Conservation (phyloP, 1,139 yeast species). For the Kurtzmaniella quercitrusa region DNA sequence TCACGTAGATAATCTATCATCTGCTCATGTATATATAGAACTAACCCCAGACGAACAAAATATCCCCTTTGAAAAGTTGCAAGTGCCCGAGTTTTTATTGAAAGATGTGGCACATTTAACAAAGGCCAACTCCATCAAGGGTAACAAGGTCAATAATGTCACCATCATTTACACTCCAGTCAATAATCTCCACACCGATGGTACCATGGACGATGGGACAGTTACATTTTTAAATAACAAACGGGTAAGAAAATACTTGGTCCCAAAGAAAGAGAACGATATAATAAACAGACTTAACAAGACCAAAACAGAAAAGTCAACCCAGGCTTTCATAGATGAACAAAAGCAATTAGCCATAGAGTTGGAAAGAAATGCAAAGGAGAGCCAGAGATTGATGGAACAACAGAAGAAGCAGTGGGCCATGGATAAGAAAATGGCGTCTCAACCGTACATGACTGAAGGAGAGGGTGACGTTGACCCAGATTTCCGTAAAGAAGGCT, state of each 20-base stretch:
- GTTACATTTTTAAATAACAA: slow-evolving; percentile 64
- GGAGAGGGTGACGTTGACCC: slow-evolving; percentile 50
- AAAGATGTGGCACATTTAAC: slow-evolving; percentile 71
- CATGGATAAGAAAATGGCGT: slow-evolving; percentile 28
- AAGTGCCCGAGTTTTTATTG: slow-evolving; percentile 49
- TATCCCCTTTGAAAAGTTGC: slow-evolving; percentile 28
- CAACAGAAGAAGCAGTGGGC: slow-evolving; percentile 22
- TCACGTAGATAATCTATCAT: slow-evolving; percentile 75
- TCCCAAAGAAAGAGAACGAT: slow-evolving; percentile 58
- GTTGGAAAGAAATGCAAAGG: slow-evolving; percentile 30
- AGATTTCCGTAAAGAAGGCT: slow-evolving; percentile 44
- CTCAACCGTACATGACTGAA: slow-evolving; percentile 55
- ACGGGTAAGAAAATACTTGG: slow-evolving; percentile 49
- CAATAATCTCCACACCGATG: slow-evolving; percentile 64
- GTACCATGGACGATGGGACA: slow-evolving; percentile 80
- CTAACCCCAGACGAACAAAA: slow-evolving; percentile 43
- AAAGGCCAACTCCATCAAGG: slow-evolving; percentile 77
- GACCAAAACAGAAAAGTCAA: slow-evolving; percentile 46
- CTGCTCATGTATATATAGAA: slow-evolving; percentile 78
- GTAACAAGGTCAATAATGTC: slow-evolving; percentile 66
- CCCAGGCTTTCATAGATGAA: slow-evolving; percentile 49
- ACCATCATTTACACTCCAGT: slow-evolving; percentile 77
- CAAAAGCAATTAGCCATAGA: slow-evolving; percentile 36
- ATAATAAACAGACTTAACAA: slow-evolving; percentile 63
- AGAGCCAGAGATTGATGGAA: slow-evolving; percentile 24